phyloP scores from a whole-genome alignment of 768 basidiomycete genomes.

The Cyclocybe aegerita region DNA sequence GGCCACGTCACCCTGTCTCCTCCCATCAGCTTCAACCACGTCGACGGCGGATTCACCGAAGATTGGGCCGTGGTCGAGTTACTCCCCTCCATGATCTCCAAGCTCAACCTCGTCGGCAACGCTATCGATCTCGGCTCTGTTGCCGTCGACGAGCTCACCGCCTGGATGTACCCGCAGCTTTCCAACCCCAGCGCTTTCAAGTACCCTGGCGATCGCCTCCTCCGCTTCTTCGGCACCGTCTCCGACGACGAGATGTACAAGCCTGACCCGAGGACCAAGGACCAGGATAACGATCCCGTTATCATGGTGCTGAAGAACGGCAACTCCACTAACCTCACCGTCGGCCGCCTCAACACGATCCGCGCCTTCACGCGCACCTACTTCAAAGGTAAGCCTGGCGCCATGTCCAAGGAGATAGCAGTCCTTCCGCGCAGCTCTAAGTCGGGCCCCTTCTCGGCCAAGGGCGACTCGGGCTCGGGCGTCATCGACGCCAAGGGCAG shows the following conservation, averaged over 20 bases:
- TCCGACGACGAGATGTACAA: constrained; percentile 26
- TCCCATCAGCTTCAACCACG: constrained; percentile 17
- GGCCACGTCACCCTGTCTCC: constrained; percentile 29
- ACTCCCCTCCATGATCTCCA: constrained; percentile 18
- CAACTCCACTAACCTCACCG: constrained; percentile 22
- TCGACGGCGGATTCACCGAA: constrained; percentile 19
- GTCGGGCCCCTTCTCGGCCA: constrained; percentile 31
- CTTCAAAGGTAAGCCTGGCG: constrained; percentile 2
- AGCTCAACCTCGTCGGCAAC: constrained; percentile 23
- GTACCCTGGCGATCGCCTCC: constrained; percentile 28
- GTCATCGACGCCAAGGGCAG: constrained; percentile 30
- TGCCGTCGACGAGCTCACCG: constrained; percentile 5
- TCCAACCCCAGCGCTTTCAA: constrained; percentile 16
- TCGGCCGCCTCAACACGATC: constrained; percentile 28
- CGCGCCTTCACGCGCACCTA: constrained; percentile 23
- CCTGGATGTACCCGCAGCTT: constrained; percentile 14
- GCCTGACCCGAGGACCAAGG: constrained; percentile 12
- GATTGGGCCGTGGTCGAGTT: constrained; percentile 25
- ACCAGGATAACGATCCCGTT: constrained; percentile 21
- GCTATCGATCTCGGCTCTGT: constrained; percentile 25
- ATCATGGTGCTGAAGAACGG: constrained; percentile 37
- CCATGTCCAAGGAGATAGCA: constrained; percentile 28
- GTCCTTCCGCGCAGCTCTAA: constrained; percentile 25
- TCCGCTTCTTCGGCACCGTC: constrained; percentile 23
- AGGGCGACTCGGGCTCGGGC: constrained; percentile 39